These are phyloP conservation scores for Russula abietina DNA, from an alignment of 768 basidiomycete species.

Conservation along the genomic window DNA sequence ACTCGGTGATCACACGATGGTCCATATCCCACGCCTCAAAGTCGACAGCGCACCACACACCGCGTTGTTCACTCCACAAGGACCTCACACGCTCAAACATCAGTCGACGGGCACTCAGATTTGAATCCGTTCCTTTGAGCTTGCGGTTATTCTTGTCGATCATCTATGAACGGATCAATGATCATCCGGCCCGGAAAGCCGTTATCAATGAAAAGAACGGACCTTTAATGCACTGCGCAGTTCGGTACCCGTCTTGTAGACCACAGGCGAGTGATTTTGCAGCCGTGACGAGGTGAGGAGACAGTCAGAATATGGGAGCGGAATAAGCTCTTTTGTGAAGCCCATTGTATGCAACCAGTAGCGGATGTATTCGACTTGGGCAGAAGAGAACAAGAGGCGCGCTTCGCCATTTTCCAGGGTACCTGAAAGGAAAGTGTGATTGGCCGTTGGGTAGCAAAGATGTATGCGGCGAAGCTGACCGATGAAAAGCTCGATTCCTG, in stretches of 20 bases:
- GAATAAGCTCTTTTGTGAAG: constrained; percentile 56
- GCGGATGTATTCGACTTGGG: constrained; percentile 77
- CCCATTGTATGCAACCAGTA: constrained; percentile 78
- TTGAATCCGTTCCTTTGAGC: constrained; percentile 56
- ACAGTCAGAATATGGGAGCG: constrained; percentile 73
- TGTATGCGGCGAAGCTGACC: constrained; percentile 38
- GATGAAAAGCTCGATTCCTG: constrained; percentile 67
- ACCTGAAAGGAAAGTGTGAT: constrained; percentile 34
- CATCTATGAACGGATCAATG: constrained; percentile 36
- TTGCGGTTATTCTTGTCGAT: constrained; percentile 79
- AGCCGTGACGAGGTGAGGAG: constrained; percentile 58
- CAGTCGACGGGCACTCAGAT: constrained; percentile 50
- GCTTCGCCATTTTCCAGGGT: constrained; percentile 67
- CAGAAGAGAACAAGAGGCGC: constrained; percentile 75
- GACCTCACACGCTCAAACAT: constrained; percentile 63
- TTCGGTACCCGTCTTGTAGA: constrained; percentile 48
- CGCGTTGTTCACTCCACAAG: constrained; percentile 56
- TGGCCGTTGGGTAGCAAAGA: background rate
- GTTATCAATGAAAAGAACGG: background rate
- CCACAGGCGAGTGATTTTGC: constrained; percentile 50
- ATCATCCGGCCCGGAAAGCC: constrained; percentile 6
- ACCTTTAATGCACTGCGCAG: constrained; percentile 61
- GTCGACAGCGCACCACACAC: constrained; percentile 73
- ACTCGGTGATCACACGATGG: constrained; percentile 69
- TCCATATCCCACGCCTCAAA: constrained; percentile 82